A percentile compares a stretch with the other conserved stretches of the same genome.
Conservation (phyloP, 2,329 filamentous ascomycete genomes). For the Penicillium olsonii region DNA sequence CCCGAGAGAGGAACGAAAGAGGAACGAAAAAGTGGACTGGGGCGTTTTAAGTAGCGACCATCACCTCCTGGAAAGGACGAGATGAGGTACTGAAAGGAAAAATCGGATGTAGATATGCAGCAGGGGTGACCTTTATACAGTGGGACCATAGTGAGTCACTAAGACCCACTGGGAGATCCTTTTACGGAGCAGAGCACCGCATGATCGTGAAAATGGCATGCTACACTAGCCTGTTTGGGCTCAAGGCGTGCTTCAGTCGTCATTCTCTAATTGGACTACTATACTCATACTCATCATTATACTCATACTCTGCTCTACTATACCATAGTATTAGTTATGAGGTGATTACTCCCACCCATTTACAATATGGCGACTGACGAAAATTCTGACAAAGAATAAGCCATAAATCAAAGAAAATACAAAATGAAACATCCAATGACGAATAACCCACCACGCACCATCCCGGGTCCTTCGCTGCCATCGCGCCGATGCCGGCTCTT, state of each 20-base stretch:
- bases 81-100: slow-evolving; percentile 31
- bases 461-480: background rate
- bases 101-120: background rate
- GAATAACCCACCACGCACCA: background rate
- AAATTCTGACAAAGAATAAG: background rate
- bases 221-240: slow-evolving; percentile 3
- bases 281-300: too few relatives aligned
- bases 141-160: slow-evolving; percentile 21
- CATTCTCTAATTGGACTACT: too few relatives aligned
- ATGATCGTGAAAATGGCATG: slow-evolving; percentile 17
- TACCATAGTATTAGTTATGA: background rate
- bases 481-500: slow-evolving; percentile 6
- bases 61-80: slow-evolving; percentile 40
- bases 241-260: slow-evolving; percentile 25
- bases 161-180: slow-evolving; percentile 12
- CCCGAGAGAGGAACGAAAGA: slow-evolving; percentile 5
- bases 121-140: slow-evolving; percentile 24
- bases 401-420: background rate
- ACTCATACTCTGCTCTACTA: too few relatives aligned
- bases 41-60: slow-evolving; percentile 35
- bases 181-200: slow-evolving; percentile 22
- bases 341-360: background rate
- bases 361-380: background rate
- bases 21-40: slow-evolving; percentile 8
- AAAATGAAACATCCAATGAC: slow-evolving; percentile 10